Evolutionary conservation across 495 filamentous ascomycete species (phyloP).

Genomic region (Penicillium manginii): DNA sequence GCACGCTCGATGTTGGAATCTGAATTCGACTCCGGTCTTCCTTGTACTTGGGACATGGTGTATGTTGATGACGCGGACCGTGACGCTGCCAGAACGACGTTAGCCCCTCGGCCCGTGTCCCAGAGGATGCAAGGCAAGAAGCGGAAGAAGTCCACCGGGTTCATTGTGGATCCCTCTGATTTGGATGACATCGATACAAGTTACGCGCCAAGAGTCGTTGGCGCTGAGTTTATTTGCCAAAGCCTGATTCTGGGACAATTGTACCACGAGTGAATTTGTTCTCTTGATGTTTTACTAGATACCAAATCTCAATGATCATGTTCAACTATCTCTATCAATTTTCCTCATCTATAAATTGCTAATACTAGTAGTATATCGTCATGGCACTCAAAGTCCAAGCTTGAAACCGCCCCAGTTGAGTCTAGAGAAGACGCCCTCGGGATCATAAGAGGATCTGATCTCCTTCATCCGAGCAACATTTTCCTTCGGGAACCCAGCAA

Average conservation of each 20-base stretch:
- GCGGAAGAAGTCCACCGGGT: constrained; percentile 53
- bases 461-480: constrained; percentile 36
- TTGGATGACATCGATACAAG: constrained; percentile 28
- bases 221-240: constrained; percentile 89
- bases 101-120: constrained; percentile 22
- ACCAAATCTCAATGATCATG: constrained; percentile 29
- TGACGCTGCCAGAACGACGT: constrained; percentile 48
- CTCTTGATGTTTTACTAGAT: constrained; percentile 19
- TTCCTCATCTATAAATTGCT: not conserved
- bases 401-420: constrained; percentile 38
- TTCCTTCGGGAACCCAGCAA: constrained; percentile 40
- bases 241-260: constrained; percentile 86
- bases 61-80: constrained; percentile 71
- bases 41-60: constrained; percentile 71
- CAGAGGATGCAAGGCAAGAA: constrained; percentile 38
- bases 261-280: constrained; percentile 58
- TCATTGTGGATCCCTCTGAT: constrained; percentile 47
- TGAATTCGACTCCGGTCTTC: constrained; percentile 39
- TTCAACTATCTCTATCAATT: constrained; percentile 1
- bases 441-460: constrained; percentile 43
- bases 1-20: constrained; percentile 57
- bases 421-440: constrained; percentile 21
- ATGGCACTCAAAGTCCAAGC: constrained; percentile 12
- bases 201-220: constrained; percentile 60
- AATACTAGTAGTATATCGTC: not conserved